phyloP scores from a whole-genome alignment of 129 eudicot genomes.

The Lactuca sativa region DNA sequence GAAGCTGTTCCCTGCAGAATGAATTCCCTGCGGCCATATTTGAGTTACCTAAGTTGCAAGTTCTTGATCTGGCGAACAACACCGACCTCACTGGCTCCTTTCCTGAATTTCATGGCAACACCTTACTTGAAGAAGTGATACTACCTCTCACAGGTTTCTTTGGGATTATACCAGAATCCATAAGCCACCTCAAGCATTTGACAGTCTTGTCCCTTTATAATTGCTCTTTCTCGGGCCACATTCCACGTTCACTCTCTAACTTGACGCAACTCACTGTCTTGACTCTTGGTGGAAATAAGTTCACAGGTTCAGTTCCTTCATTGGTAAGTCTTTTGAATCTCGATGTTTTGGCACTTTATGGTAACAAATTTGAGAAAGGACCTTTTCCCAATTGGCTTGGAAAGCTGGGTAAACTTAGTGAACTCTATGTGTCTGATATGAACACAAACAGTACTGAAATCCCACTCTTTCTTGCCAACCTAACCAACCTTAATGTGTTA shows the following conservation, averaged over 20 bases:
- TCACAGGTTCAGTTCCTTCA: constrained; percentile 13
- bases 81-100: constrained; percentile 27
- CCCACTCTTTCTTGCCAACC: constrained; percentile 22
- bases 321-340: constrained; percentile 13
- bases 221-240: constrained; percentile 3
- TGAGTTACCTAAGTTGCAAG: constrained; percentile 18
- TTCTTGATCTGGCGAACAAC: constrained; percentile 12
- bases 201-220: not conserved
- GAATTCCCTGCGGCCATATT: constrained; percentile 26
- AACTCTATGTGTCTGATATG: not conserved
- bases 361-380: not conserved
- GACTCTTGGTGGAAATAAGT: not conserved
- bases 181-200: constrained; percentile 20
- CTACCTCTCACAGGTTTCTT: constrained; percentile 9
- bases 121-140: constrained; percentile 9
- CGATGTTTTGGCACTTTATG: not conserved
- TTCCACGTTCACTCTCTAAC: constrained; percentile 23
- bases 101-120: constrained; percentile 28
- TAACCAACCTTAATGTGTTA: constrained; percentile 8
- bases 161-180: constrained; percentile 32
- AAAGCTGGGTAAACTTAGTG: not conserved
- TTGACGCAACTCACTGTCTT: constrained; percentile 17
- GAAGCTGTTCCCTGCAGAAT: not conserved
- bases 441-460: constrained; percentile 17
- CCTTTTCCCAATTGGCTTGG: constrained; percentile 1